A percentile compares a stretch with the other conserved stretches of the same genome.
Conservation (phyloP, 2,329 filamentous ascomycete species). For the Colletotrichum agaves region DNA sequence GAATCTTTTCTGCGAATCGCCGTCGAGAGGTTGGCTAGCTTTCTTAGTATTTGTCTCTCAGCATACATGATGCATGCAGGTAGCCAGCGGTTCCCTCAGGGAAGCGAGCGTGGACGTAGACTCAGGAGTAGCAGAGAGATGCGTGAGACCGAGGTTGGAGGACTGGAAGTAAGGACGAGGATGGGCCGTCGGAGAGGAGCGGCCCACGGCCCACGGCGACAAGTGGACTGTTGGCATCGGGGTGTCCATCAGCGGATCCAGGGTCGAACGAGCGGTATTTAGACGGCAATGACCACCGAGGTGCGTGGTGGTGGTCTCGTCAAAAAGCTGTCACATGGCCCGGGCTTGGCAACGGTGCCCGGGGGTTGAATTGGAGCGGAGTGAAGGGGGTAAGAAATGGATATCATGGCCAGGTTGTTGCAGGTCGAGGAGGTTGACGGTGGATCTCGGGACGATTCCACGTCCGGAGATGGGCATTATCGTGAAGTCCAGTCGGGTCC, state of each 20-base stretch:
- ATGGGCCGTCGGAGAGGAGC: slow-evolving; percentile 8
- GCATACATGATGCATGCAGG: slow-evolving; percentile 16
- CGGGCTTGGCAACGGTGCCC: slow-evolving; percentile 27
- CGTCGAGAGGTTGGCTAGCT: not conserved
- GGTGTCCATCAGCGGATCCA: slow-evolving; percentile 8
- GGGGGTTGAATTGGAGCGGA: slow-evolving; percentile 13
- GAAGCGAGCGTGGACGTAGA: not conserved
- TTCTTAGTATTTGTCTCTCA: slow-evolving; percentile 12
- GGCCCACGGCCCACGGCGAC: slow-evolving; percentile 18
- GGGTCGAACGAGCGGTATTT: slow-evolving; percentile 1
- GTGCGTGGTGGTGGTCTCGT: not conserved
- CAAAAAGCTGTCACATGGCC: slow-evolving; percentile 18
- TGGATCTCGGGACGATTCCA: slow-evolving; percentile 12
- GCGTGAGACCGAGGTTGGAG: slow-evolving; percentile 2
- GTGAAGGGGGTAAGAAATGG: slow-evolving; percentile 12
- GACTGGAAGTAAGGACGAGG: not conserved
- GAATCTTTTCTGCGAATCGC: slow-evolving; percentile 1
- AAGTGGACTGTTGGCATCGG: slow-evolving; percentile 12
- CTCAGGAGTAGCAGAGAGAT: not conserved
- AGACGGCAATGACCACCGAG: slow-evolving; percentile 21
- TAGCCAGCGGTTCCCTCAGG: slow-evolving; percentile 14
- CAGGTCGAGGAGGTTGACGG: slow-evolving; percentile 5
- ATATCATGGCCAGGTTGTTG: slow-evolving; percentile 10
- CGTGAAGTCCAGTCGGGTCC: too few species aligned
- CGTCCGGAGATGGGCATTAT: not conserved